Evolutionary conservation across 352 stramenopile species (phyloP).

Genomic region (Globisporangium splendens): DNA sequence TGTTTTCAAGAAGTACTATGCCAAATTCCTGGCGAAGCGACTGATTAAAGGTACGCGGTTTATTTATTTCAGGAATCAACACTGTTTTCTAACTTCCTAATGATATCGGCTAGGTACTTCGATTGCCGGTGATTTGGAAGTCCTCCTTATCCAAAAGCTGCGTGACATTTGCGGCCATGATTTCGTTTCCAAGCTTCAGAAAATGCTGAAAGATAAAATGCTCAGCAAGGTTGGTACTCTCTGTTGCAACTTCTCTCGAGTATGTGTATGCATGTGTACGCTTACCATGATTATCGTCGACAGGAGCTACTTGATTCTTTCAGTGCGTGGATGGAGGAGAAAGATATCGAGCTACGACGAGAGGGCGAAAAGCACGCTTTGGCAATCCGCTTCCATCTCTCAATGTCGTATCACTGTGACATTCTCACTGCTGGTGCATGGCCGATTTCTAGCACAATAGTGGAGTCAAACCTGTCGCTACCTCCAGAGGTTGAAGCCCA

Average conservation of each 20-base stretch:
- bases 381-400: conserved; percentile 57
- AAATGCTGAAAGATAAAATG: conserved; percentile 87
- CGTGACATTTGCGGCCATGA: conserved; percentile 82
- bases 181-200: conserved; percentile 87
- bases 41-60: conserved; percentile 70
- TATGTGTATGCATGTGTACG: neutral
- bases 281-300: neutral
- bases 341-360: conserved; percentile 41
- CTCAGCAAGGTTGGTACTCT: conserved; percentile 59
- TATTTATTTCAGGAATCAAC: neutral
- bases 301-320: conserved; percentile 71
- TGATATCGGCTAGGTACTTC: conserved; percentile 33
- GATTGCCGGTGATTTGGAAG: conserved; percentile 73
- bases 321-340: conserved; percentile 65
- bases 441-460: conserved; percentile 68
- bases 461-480: conserved; percentile 51
- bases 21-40: conserved; percentile 79
- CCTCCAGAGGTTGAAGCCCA: conserved; percentile 54
- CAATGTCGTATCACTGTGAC: conserved; percentile 66
- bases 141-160: conserved; percentile 79
- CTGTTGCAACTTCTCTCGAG: neutral
- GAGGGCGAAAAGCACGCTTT: conserved; percentile 28
- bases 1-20: conserved; percentile 88
- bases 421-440: conserved; percentile 81
- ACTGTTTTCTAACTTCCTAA: neutral